Conservation (phyloP, 2,329 filamentous ascomycete genomes). For the Metarhizium humberi region DNA sequence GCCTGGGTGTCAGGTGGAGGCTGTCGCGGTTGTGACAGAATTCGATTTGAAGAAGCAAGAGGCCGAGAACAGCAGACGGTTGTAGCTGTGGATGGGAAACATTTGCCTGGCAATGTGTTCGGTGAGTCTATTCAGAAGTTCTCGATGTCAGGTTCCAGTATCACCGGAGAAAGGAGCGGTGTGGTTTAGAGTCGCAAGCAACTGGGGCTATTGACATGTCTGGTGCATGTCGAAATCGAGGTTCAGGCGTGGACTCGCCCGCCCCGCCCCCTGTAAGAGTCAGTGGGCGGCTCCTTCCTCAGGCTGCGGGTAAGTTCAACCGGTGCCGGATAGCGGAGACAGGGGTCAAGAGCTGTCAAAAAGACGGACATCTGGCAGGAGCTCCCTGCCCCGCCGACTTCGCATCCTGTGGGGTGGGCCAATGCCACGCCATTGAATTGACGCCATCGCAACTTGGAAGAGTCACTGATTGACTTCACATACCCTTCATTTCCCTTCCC, state of each 20-base stretch:
- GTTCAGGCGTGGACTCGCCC: neutral
- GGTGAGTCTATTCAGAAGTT: conserved; percentile 1
- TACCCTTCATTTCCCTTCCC: neutral
- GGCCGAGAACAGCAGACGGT: neutral
- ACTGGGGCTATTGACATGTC: neutral
- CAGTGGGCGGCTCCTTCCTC: neutral
- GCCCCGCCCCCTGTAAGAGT: too few relatives aligned
- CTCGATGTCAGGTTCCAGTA: neutral
- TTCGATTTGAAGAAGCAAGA: conserved; percentile 2
- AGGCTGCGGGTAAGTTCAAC: neutral
- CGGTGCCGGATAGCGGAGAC: too few relatives aligned
- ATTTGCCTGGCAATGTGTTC: neutral
- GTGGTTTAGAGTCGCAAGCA: neutral
- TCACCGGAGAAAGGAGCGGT: neutral
- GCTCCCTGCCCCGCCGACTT: neutral
- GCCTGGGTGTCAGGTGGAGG: neutral
- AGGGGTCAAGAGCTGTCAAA: too few relatives aligned
- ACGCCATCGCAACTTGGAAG: conserved; percentile 8
- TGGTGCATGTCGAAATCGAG: neutral
- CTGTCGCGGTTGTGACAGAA: conserved; percentile 6
- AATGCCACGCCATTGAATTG: conserved; percentile 3
- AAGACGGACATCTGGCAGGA: too few relatives aligned
- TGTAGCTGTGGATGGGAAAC: neutral
- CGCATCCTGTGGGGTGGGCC: neutral
- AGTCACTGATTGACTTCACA: neutral